Conservation (phyloP, 345 rosid species). For the Salix dunnii region DNA sequence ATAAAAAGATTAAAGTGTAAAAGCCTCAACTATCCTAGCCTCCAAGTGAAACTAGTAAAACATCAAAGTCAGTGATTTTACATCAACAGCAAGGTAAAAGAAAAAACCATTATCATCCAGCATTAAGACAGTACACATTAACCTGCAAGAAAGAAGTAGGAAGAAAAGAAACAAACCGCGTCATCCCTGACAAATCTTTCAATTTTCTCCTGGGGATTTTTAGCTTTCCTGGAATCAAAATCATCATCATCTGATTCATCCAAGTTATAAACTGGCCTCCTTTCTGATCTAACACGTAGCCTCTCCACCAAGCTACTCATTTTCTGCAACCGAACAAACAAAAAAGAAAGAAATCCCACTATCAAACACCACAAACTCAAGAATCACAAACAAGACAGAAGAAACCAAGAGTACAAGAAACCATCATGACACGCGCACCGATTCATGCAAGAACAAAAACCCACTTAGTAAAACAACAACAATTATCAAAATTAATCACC, state of each 20-base stretch:
- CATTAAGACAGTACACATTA: not conserved
- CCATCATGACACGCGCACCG: not conserved
- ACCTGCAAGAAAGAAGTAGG: not conserved
- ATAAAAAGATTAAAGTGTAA: not conserved
- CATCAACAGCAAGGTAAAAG: not conserved
- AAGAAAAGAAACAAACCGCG: slow-evolving; percentile 48
- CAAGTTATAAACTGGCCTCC: slow-evolving; percentile 76
- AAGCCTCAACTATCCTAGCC: not conserved
- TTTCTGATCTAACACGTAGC: slow-evolving; percentile 81
- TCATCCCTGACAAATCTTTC: slow-evolving; percentile 79
- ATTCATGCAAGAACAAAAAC: not conserved
- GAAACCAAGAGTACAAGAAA: not conserved
- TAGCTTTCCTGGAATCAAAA: slow-evolving; percentile 46
- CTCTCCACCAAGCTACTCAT: slow-evolving; percentile 99
- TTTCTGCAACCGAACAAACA: slow-evolving; percentile 39
- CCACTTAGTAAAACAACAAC: not conserved
- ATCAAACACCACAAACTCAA: not conserved
- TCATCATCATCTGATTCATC: slow-evolving; percentile 98
- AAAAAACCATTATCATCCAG: not conserved
- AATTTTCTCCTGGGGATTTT: slow-evolving; percentile 46
- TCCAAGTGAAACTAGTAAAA: not conserved
- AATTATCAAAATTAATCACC: not conserved
- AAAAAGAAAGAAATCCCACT: too few species aligned
- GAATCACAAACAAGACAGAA: not conserved
- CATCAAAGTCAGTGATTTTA: not conserved